phyloP scores from a whole-genome alignment of 2,329 filamentous ascomycete species.

The Aspergillus transmontanensis region DNA sequence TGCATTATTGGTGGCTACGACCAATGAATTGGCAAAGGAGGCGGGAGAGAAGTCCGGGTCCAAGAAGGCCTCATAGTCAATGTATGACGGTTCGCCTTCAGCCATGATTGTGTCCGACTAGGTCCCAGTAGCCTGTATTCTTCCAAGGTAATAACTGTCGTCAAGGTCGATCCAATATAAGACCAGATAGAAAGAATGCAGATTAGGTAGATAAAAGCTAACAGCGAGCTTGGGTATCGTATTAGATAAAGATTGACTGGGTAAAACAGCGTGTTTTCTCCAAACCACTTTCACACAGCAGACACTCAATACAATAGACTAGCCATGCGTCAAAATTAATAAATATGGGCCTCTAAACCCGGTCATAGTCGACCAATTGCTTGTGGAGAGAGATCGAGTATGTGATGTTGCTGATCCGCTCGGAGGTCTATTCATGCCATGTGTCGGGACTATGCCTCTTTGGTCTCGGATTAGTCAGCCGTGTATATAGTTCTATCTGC shows the following conservation, averaged over 20 bases:
- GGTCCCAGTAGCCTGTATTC: neutral
- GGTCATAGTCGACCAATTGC: slow-evolving; percentile 8
- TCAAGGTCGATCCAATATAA: neutral
- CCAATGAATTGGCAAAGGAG: slow-evolving; percentile 83
- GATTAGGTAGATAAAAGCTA: neutral
- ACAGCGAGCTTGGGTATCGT: neutral
- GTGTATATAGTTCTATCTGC: neutral
- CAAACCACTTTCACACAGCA: neutral
- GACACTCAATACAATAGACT: neutral
- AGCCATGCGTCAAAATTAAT: neutral
- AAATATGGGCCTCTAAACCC: neutral
- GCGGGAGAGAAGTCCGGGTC: slow-evolving; percentile 78
- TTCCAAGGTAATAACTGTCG: neutral
- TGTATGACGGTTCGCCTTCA: slow-evolving; percentile 69
- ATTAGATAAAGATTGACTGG: neutral
- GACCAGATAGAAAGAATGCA: neutral
- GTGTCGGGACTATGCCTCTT: slow-evolving; percentile 9
- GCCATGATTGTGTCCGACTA: slow-evolving; percentile 29
- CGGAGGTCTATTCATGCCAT: slow-evolving; percentile 17
- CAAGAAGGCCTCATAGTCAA: slow-evolving; percentile 93
- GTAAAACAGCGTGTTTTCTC: neutral
- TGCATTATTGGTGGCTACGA: slow-evolving; percentile 87
- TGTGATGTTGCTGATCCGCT: slow-evolving; percentile 7
- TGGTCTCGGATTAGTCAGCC: slow-evolving; percentile 3
- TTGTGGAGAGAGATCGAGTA: slow-evolving; percentile 6